Conservation (phyloP, 768 basidiomycete genomes). For the Wakefieldia striispora region DNA sequence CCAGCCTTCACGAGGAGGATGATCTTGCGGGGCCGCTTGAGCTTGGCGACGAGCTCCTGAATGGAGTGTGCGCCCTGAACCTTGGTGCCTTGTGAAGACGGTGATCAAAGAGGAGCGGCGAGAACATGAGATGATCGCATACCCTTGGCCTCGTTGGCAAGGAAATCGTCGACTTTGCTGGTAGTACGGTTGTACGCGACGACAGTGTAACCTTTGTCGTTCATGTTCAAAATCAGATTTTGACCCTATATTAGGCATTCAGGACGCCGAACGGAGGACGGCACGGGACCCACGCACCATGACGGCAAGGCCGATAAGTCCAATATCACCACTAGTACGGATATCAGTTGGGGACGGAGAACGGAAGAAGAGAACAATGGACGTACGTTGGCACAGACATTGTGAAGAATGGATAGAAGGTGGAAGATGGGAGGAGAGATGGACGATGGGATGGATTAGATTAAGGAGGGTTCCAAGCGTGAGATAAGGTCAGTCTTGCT, state of each 20-base stretch:
- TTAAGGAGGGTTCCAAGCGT: slow-evolving; percentile 17
- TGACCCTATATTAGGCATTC: slow-evolving; percentile 61
- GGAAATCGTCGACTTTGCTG: slow-evolving; percentile 93
- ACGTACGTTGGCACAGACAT: slow-evolving; percentile 54
- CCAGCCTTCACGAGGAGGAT: slow-evolving; percentile 99
- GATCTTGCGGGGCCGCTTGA: slow-evolving; percentile 95
- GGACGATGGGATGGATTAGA: slow-evolving; percentile 27
- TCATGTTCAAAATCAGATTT: slow-evolving; percentile 98
- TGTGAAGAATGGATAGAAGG: slow-evolving; percentile 30
- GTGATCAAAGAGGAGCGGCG: slow-evolving; percentile 18
- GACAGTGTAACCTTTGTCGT: slow-evolving; percentile 98
- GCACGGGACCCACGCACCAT: slow-evolving; percentile 60
- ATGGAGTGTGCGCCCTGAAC: slow-evolving; percentile 93
- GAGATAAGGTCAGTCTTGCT: slow-evolving; percentile 10
- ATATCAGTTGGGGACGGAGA: slow-evolving; percentile 22
- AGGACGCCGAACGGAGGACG: slow-evolving; percentile 9
- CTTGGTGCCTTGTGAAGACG: slow-evolving; percentile 70
- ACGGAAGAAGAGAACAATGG: slow-evolving; percentile 5
- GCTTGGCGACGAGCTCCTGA: slow-evolving; percentile 85
- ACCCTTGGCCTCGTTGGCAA: slow-evolving; percentile 98
- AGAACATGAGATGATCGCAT: slow-evolving; percentile 32
- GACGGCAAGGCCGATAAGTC: slow-evolving; percentile 97
- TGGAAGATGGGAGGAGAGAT: slow-evolving; percentile 35
- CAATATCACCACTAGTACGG: slow-evolving; percentile 82
- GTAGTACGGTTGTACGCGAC: slow-evolving; percentile 97